Conservation (phyloP, 495 filamentous ascomycete species). For the Paragyromitra xinjiangensis region DNA sequence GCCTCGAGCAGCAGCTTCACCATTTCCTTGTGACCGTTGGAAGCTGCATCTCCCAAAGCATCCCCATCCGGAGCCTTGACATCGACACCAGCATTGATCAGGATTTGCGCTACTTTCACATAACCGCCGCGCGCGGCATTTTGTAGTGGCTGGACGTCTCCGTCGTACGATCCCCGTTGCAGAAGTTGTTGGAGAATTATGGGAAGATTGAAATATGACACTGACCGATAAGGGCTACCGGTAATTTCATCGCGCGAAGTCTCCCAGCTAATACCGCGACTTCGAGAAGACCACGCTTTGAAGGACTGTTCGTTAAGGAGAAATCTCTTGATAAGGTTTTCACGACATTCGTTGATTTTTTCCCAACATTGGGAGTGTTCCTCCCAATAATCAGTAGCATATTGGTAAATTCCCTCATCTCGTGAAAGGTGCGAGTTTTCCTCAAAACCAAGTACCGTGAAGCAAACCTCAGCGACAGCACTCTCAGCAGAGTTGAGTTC, state of each 20-base stretch:
- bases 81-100: neutral
- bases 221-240: neutral
- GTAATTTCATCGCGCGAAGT: too few species aligned
- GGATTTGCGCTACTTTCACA: neutral
- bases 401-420: neutral
- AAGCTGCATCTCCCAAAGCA: neutral
- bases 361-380: neutral
- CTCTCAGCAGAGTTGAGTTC: neutral
- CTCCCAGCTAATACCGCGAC: too few species aligned
- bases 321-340: slow-evolving; percentile 4
- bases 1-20: too few species aligned
- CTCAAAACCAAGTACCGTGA: neutral
- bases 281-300: neutral
- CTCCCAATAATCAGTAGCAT: neutral
- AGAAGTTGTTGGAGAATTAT: too few species aligned
- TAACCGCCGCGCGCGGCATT: neutral
- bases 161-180: too few species aligned
- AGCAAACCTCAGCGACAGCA: neutral
- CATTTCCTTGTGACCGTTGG: neutral
- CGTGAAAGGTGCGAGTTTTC: neutral
- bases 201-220: neutral
- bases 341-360: neutral
- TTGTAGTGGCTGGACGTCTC: too few species aligned
- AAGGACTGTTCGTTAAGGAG: neutral
- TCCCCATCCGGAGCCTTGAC: neutral